Evolutionary conservation across 2,329 filamentous ascomycete genomes (phyloP).

Genomic region (Raffaelea deltoideospora): DNA sequence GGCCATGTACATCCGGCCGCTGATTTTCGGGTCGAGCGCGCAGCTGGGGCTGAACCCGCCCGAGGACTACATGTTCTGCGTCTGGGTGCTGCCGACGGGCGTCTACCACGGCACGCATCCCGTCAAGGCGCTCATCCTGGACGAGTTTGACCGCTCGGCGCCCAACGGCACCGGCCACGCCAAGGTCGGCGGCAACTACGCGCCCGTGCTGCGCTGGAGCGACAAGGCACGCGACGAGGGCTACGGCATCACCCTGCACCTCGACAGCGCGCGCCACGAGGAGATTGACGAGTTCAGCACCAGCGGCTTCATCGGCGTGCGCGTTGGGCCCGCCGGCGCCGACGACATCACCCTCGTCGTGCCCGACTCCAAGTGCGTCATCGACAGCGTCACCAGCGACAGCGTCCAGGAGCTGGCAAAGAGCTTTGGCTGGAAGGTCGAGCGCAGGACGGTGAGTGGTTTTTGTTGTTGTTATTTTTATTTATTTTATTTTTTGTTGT

Average conservation of each 20-base stretch:
- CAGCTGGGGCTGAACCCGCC: conserved; percentile 77
- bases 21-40: conserved; percentile 75
- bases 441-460: conserved; percentile 48
- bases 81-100: conserved; percentile 82
- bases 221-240: conserved; percentile 65
- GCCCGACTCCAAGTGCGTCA: conserved; percentile 78
- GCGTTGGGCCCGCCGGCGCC: conserved; percentile 33
- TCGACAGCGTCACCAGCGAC: conserved; percentile 72
- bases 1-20: conserved; percentile 81
- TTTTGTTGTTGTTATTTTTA: background rate
- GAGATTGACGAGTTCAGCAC: conserved; percentile 96
- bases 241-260: conserved; percentile 85
- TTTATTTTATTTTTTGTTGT: background rate
- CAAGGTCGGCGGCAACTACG: conserved; percentile 96
- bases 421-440: conserved; percentile 71
- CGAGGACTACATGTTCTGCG: conserved; percentile 82
- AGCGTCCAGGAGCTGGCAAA: conserved; percentile 62
- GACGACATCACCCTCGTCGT: conserved; percentile 58
- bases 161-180: conserved; percentile 78
- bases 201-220: conserved; percentile 76
- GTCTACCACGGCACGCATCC: conserved; percentile 87
- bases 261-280: conserved; percentile 70
- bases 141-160: conserved; percentile 88
- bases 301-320: conserved; percentile 77
- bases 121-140: conserved; percentile 75